phyloP scores from a whole-genome alignment of 805 yeast genomes.

The Candida patagonica region DNA sequence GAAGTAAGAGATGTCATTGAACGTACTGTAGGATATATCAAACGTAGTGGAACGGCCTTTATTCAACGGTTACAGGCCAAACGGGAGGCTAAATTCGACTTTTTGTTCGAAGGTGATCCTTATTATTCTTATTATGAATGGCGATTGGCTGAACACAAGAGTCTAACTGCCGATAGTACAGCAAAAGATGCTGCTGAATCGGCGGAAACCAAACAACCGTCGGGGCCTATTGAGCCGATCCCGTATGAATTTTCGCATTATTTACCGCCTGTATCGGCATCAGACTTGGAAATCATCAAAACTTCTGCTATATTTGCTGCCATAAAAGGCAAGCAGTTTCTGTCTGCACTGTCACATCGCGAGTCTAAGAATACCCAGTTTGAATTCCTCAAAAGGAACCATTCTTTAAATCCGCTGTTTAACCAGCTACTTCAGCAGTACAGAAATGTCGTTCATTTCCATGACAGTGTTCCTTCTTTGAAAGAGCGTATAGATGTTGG shows the following conservation, averaged over 20 bases:
- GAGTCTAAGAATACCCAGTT: slow-evolving; percentile 41
- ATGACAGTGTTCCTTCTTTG: slow-evolving; percentile 13
- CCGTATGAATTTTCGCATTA: slow-evolving; percentile 25
- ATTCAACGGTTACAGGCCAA: slow-evolving; percentile 44
- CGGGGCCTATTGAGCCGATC: slow-evolving; percentile 21
- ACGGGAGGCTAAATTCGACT: slow-evolving; percentile 49
- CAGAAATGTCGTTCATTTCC: slow-evolving; percentile 27
- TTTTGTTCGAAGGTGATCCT: slow-evolving; percentile 46
- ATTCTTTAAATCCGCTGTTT: slow-evolving; percentile 52
- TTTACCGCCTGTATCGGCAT: slow-evolving; percentile 39
- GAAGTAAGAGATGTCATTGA: slow-evolving; percentile 43
- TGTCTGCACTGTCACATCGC: slow-evolving; percentile 30
- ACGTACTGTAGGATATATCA: slow-evolving; percentile 64
- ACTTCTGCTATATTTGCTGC: slow-evolving; percentile 64
- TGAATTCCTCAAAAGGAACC: slow-evolving; percentile 52
- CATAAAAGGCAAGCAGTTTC: slow-evolving; percentile 42
- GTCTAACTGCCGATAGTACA: slow-evolving; percentile 5
- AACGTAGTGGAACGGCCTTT: slow-evolving; percentile 57
- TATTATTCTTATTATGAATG: slow-evolving; percentile 49
- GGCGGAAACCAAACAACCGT: slow-evolving; percentile 1
- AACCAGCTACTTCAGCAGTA: slow-evolving; percentile 49
- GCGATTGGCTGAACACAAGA: slow-evolving; percentile 31
- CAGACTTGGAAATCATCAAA: slow-evolving; percentile 63
- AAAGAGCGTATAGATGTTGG: slow-evolving; percentile 22
- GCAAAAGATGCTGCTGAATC: slow-evolving; percentile 1